Percentiles rank a stretch among this genome's conserved stretches.
Conservation (phyloP, 1,284 basidiomycete species). For the Trametes versicolor region DNA sequence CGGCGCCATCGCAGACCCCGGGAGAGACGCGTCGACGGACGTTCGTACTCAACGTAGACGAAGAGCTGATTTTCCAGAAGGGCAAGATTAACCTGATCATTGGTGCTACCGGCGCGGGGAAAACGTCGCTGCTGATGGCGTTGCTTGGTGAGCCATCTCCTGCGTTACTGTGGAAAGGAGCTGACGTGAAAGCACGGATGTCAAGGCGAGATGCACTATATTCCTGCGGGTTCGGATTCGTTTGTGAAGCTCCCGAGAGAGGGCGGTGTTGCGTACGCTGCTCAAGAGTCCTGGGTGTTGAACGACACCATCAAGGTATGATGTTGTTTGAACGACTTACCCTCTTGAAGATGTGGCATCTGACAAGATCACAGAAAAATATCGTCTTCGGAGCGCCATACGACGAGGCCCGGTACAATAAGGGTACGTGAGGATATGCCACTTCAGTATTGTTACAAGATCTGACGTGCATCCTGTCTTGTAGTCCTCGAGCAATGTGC, state of each 20-base stretch:
- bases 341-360: neutral
- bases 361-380: conserved; percentile 45
- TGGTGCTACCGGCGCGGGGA: conserved; percentile 67
- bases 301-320: conserved; percentile 58
- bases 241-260: conserved; percentile 75
- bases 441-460: too few species aligned
- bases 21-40: conserved; percentile 41
- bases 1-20: conserved; percentile 39
- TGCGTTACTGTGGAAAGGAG: too few species aligned
- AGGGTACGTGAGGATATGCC: conserved; percentile 43
- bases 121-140: conserved; percentile 63
- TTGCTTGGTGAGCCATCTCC: conserved; percentile 52
- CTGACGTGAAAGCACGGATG: neutral
- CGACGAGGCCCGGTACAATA: conserved; percentile 53
- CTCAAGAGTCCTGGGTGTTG: conserved; percentile 82
- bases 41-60: conserved; percentile 60
- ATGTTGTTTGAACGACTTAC: conserved; percentile 5
- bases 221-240: conserved; percentile 59
- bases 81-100: conserved; percentile 71
- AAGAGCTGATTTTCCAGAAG: conserved; percentile 65
- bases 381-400: conserved; percentile 55
- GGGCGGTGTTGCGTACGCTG: conserved; percentile 76
- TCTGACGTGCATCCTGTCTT: too few species aligned
- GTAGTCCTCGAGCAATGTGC: conserved; percentile 71
- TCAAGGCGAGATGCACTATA: conserved; percentile 70